These are phyloP conservation scores for Psilocybe sp. DNA, from an alignment of 768 basidiomycete genomes.

Conservation along the genomic window DNA sequence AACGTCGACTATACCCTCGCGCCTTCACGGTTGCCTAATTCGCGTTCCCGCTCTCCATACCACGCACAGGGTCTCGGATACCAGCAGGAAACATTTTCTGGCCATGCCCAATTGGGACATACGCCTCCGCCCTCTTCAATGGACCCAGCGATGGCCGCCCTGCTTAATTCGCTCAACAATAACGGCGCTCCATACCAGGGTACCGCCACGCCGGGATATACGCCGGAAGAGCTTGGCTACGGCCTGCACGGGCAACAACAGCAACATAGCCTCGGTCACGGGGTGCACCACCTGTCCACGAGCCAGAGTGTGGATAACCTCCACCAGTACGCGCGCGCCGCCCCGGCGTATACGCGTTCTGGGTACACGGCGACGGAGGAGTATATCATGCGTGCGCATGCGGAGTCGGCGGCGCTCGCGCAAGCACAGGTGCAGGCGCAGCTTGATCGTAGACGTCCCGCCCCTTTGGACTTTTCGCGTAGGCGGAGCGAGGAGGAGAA, in stretches of 20 bases:
- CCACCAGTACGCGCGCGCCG: slow-evolving; percentile 17
- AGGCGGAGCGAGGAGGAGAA: slow-evolving; percentile 18
- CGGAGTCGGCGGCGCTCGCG: slow-evolving; percentile 25
- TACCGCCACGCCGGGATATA: slow-evolving; percentile 4
- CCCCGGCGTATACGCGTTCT: slow-evolving; percentile 25
- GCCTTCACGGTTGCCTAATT: slow-evolving; percentile 17
- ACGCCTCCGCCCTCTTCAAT: slow-evolving; percentile 15
- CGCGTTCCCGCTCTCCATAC: slow-evolving; percentile 18
- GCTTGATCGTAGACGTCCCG: slow-evolving; percentile 28
- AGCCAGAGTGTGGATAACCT: slow-evolving; percentile 17
- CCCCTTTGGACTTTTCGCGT: slow-evolving; percentile 31
- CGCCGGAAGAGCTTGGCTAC: not conserved
- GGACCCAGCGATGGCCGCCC: slow-evolving; percentile 36
- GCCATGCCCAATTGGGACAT: slow-evolving; percentile 11
- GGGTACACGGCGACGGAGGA: slow-evolving; percentile 72
- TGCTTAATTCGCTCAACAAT: slow-evolving; percentile 32
- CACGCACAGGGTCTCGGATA: slow-evolving; percentile 3
- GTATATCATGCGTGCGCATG: slow-evolving; percentile 59
- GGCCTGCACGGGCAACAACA: slow-evolving; percentile 7
- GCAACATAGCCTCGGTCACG: not conserved
- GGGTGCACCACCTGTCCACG: slow-evolving; percentile 7
- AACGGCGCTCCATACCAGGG: slow-evolving; percentile 19
- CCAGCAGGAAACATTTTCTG: slow-evolving; percentile 4
- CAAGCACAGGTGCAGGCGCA: slow-evolving; percentile 13
- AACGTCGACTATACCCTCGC: slow-evolving; percentile 40